Percentiles rank a stretch among this genome's conserved stretches.
phyloP scores from a whole-genome alignment of 345 rosid species.

The Brassica napus region DNA sequence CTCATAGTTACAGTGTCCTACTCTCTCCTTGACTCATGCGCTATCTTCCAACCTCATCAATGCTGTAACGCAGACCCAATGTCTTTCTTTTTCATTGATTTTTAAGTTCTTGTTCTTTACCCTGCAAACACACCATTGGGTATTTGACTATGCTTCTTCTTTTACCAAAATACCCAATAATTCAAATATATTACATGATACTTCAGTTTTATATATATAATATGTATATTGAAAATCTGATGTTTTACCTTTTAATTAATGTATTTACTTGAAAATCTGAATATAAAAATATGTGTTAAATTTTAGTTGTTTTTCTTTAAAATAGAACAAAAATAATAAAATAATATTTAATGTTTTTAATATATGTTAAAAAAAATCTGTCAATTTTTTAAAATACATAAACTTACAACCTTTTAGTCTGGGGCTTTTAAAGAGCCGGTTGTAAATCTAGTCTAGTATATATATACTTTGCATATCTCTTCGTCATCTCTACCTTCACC shows the following conservation, averaged over 20 bases:
- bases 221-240: neutral
- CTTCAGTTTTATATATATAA: too few species aligned
- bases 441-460: neutral
- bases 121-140: conserved; percentile 26
- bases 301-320: neutral
- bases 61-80: conserved; percentile 39
- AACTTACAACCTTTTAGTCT: too few species aligned
- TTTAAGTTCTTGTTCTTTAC: conserved; percentile 3
- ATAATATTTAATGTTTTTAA: neutral
- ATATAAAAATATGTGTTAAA: neutral
- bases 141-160: neutral
- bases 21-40: conserved; percentile 15
- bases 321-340: neutral
- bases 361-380: neutral
- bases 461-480: neutral
- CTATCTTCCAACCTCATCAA: conserved; percentile 35
- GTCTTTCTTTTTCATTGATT: neutral
- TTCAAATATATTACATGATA: neutral
- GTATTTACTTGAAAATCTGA: neutral
- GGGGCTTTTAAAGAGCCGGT: neutral
- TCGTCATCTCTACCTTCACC: neutral
- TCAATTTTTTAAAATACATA: neutral
- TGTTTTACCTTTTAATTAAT: neutral
- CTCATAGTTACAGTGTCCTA: conserved; percentile 20
- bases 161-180: conserved; percentile 12